Evolutionary conservation across 805 yeast genomes (phyloP), one percentile per base, ranked within the genome.

Genomic region (Starmerella vaccinii): DNA sequence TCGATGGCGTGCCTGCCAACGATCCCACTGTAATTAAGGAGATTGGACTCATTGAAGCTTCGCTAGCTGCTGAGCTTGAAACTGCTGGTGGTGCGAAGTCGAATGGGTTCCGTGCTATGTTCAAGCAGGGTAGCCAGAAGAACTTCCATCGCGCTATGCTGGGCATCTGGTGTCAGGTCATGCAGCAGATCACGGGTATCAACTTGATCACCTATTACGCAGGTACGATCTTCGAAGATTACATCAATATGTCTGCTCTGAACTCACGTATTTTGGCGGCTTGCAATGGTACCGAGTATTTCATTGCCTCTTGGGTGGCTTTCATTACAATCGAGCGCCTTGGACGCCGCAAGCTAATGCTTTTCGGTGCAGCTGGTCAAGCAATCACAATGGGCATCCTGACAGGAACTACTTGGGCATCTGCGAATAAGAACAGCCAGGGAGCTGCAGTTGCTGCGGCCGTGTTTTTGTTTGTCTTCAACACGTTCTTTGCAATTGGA

Each of bases 391-490:
- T 56, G 55, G 57, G 56, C 16, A 35, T 56, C 24, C 39, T 55
- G 12, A 49, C 54, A 6, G 58, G 49, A 1, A 52, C 56, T 2
- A 77, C 19, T 69, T 74, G 63, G 64, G 71, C 41, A 68, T 48
- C 74, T 9, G 29, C 8, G 13, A 35, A 65, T n/a, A n/a, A 48
- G 19, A 24, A 66, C 50, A 46, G 46, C 67, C 65, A 54, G 69
- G 73, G 44, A 40, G 72, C 73, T 57, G 74, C 75, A 61, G 72
- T 75, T 54, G 84, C 78, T 55, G 84, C 84, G 12, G 83, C 82
- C 5, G 75, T 78, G 15, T 79, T 80, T 59, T 66, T 76, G 48
- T 76, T 75, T 56, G 69, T 74, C 40, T 77, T 75, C 67, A 75
- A 74, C 57, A 67, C 74, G 21, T 71, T 74, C 61, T 77, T 78